Conservation (phyloP, 1,284 basidiomycete species). For the Melanopsichium pennsylvanicum region DNA sequence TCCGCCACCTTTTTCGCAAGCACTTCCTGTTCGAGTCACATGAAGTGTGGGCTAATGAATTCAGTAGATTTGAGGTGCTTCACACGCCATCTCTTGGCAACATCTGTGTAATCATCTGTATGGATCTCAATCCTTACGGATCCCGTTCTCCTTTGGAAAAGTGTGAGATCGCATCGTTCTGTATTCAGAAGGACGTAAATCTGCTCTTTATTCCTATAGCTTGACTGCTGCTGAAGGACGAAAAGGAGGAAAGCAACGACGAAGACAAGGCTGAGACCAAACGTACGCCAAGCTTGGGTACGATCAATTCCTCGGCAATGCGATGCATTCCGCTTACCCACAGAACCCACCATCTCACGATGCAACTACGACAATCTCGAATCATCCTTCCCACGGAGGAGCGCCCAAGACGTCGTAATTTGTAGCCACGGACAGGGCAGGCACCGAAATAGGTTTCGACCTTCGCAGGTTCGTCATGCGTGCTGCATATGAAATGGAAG, state of each 20-base stretch:
- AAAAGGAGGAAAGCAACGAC: not conserved
- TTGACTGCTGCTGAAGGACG: conserved; percentile 50
- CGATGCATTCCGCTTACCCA: conserved; percentile 48
- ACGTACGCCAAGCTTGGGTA: conserved; percentile 37
- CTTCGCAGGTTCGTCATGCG: conserved; percentile 57
- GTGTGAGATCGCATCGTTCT: conserved; percentile 82
- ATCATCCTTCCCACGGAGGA: not conserved
- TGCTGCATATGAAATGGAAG: conserved; percentile 29
- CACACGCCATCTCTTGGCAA: conserved; percentile 72
- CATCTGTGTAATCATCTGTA: conserved; percentile 67
- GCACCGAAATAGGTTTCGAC: conserved; percentile 33
- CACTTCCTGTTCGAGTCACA: conserved; percentile 85
- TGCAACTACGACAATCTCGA: not conserved
- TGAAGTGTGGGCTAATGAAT: conserved; percentile 81
- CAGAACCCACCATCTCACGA: not conserved
- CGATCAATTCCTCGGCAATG: conserved; percentile 60
- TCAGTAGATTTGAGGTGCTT: conserved; percentile 77
- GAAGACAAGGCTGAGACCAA: not conserved
- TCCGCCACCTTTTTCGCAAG: conserved; percentile 80
- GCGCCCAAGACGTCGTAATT: conserved; percentile 20
- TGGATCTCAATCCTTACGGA: conserved; percentile 67
- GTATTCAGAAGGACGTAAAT: conserved; percentile 71
- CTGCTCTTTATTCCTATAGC: conserved; percentile 73
- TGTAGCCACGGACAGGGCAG: conserved; percentile 52
- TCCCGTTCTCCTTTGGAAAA: conserved; percentile 72